Evolutionary conservation across 1,139 yeast species (phyloP), one percentile per base, ranked within the genome.

Genomic region (Sugiyamaella paludigena): DNA sequence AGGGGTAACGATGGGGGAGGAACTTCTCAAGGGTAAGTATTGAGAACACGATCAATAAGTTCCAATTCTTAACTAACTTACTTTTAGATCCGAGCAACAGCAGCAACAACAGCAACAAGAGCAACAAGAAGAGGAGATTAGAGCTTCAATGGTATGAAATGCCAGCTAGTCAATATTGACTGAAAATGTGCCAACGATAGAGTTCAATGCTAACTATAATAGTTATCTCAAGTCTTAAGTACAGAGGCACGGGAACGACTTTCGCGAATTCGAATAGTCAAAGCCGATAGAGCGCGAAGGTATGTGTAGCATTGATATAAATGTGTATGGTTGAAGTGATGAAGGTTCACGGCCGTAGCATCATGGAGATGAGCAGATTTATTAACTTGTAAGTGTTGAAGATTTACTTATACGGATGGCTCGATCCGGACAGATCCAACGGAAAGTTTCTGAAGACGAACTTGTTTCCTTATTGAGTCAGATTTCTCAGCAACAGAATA

Each of bases 211-310:
- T 44, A 67, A 68, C 70, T 91, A 48, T 77, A 87, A 4, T 44
- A 67, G 69, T 70, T 91, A 48, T 77, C 87, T 3, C 91, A 86
- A 58, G 77, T 87, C 12, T 72, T 92, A 43, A 87, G 86, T 51
- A 83, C 89, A 7, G 80, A 78, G 45, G 98, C 98, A 1, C 76
- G 95, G 46, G 98, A 92, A 66, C 76, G 98, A 55, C 75, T 92
- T 48, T 80, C 92, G 32, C 75, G 98, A 51, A 95, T 92, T 29
- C 75, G 91, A 39, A 79, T 92, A 62, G 98, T 92, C 37, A 79
- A 92, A 62, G 94, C 95, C 1, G 98, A 92, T 50, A 75, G 98
- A 47, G 98, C 96, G 0, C 78, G 79, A 43, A 87, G 87, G 67
- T 62, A 41, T 45, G 56, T 47, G 30, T 28, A n/a, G 33, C 19